Evolutionary conservation across 192 early-diverging fungal species (phyloP), one percentile per base, ranked within the genome.

Genomic region (Podochytrium sp.): DNA sequence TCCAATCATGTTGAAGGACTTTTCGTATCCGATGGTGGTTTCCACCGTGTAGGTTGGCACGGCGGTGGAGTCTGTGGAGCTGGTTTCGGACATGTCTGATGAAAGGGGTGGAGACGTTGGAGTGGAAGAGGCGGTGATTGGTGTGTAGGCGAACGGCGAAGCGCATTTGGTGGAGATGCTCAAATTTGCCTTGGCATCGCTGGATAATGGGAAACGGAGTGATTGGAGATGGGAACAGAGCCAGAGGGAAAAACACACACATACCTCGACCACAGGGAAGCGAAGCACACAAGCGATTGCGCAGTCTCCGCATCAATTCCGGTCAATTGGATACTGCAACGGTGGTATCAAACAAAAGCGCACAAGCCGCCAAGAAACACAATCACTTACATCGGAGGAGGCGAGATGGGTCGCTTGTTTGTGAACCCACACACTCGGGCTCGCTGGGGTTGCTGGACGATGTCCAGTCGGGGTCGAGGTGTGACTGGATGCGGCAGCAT

Each of bases 381-480:
- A 5, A 12, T n/a, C 49, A 3, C 33, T 53, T 27, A 56, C 52
- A 71, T 60, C 25, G 53, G 69, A 18, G 51, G 12, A 12, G 57
- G 69, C 1, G 16, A 14, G 16, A 60, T 71, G 1, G 69, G 69
- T 29, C 69, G 57, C 20, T 57, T 35, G 38, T 71, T n/a, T n/a
- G 67, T 39, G 52, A 84, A 84, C 1, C 83, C 83, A 49, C 84
- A 83, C 66, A 84, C 79, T 2, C 83, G 65, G 5, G 80, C 78
- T 20, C 80, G 58, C 20, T 52, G 30, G 6, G 83, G 80, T 43
- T 81, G 79, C 57, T 84, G 83, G 3, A 78, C 47, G 37, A 84
- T 51, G n/a, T 75, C 55, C 10, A 84, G 56, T 43, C 63, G 10
- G n/a, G n/a, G n/a, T n/a, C n/a, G n/a, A n/a, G n/a, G n/a, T n/a